Evolutionary conservation across 352 stramenopile species (phyloP), one percentile per base, ranked within the genome.

Genomic region (Pythium utonaiense): DNA sequence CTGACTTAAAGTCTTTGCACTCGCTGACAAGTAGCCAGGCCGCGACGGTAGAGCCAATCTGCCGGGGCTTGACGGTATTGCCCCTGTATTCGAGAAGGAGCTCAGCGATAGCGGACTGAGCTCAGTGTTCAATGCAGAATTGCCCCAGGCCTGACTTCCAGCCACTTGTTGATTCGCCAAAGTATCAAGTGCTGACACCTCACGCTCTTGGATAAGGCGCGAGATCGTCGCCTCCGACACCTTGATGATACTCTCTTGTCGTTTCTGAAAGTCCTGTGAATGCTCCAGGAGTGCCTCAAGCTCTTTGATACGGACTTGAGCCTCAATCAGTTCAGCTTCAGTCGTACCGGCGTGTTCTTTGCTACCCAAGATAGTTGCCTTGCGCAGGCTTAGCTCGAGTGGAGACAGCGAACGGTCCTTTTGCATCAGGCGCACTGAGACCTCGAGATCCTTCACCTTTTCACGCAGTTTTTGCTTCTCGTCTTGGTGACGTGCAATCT

Each of bases 401-500:
- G 80, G 80, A 1, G 80, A 90, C 16, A 90, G 58, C 2, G 70
- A 66, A 0, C 75, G 75, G 53, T 88, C 74, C 44, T 87, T 89
- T 45, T 89, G 79, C 66, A 89, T 67, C 0, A 89, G 51, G 21
- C 77, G 73, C 16, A 87, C 62, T 9, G 79, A 84, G 6, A 88
- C 81, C 40, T 89, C 81, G 12, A 91, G 66, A 49, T 91, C 81
- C 44, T 87, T 83, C 10, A 88, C 78, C 45, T 89, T 88, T 4
- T 89, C 80, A 1, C 80, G 77, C 1, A 91, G 53, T 53, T 91
- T 91, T 30, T 88, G 70, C 44, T 87, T 91, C 47, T 91, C 81
- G 27, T 88, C 75, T 52, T 86, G 81, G 41, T 88, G 81, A 9
- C 77, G 67, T 5, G 75, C 72, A 44, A 89, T 74, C 53, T 88